Percentiles rank a stretch among this genome's conserved stretches.
Conservation (phyloP, 441 rosid species). For the Corymbia citriodora region DNA sequence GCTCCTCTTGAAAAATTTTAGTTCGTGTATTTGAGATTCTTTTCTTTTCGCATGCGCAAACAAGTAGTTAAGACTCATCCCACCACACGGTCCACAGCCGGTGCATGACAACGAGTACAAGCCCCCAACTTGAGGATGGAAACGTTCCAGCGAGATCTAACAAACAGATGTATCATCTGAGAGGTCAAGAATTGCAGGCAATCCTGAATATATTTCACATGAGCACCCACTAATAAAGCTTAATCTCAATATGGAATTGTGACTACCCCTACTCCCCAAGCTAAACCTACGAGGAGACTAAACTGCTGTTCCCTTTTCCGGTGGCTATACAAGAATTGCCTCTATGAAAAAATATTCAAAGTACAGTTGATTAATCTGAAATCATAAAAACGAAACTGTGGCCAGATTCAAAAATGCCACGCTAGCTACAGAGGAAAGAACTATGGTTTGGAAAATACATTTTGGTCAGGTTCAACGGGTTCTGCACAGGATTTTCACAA, state of each 20-base stretch:
- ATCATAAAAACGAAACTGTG: not conserved
- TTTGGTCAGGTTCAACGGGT: slow-evolving; percentile 4
- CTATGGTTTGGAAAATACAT: slow-evolving; percentile 2
- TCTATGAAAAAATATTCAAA: not conserved
- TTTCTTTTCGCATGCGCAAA: not conserved
- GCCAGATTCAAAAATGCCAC: not conserved
- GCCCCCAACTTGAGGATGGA: not conserved
- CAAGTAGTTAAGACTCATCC: not conserved
- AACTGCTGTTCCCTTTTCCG: not conserved
- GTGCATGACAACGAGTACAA: not conserved
- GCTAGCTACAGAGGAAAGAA: not conserved
- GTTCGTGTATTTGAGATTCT: not conserved
- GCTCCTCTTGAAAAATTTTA: not conserved
- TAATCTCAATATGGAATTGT: not conserved
- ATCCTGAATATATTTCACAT: not conserved
- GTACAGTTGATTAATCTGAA: not conserved
- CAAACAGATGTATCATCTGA: not conserved
- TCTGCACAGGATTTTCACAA: slow-evolving; percentile 22
- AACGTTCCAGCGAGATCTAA: not conserved
- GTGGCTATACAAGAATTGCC: not conserved
- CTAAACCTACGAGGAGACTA: not conserved
- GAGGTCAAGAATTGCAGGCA: not conserved
- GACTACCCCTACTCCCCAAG: not conserved
- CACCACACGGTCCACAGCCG: not conserved
- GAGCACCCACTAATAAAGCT: not conserved